Percentiles rank a stretch among this genome's conserved stretches.
Evolutionary conservation across 176 grass and related monocot genomes (phyloP).

Genomic region (Areca catechu): DNA sequence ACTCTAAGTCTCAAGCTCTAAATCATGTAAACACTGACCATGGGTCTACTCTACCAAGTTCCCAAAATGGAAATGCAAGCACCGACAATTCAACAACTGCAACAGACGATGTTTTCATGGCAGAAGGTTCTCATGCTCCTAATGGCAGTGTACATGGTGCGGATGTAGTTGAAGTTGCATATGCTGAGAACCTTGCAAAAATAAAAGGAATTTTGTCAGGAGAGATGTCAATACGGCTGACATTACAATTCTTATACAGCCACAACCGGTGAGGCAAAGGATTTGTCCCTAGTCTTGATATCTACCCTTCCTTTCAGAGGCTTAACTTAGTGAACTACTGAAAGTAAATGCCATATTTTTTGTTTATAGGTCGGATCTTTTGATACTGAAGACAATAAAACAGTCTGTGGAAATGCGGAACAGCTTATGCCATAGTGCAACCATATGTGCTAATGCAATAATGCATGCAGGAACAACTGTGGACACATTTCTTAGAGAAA

Average conservation of each 20-base stretch:
- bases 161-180: constrained; percentile 49
- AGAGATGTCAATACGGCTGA: constrained; percentile 86
- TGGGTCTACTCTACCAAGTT: constrained; percentile 26
- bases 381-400: constrained; percentile 98
- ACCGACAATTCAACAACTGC: constrained; percentile 24
- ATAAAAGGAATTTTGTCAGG: constrained; percentile 96
- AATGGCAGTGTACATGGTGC: constrained; percentile 46
- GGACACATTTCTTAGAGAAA: constrained; percentile 97
- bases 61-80: constrained; percentile 29
- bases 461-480: constrained; percentile 99
- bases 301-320: no score
- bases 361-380: constrained; percentile 72
- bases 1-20: background rate
- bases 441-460: constrained; percentile 94
- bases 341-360: constrained; percentile 6
- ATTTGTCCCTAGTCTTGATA: constrained; percentile 1
- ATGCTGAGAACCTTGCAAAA: constrained; percentile 60
- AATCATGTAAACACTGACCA: background rate
- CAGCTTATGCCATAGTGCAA: constrained; percentile 97
- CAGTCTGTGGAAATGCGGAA: constrained; percentile 99
- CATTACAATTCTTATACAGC: constrained; percentile 92
- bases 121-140: constrained; percentile 36
- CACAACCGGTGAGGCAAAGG: constrained; percentile 58
- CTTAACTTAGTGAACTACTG: no score
- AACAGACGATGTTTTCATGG: constrained; percentile 79